Base-by-base conservation (phyloP, 805 yeast species). In the Debaryomyces castellii region DNA sequence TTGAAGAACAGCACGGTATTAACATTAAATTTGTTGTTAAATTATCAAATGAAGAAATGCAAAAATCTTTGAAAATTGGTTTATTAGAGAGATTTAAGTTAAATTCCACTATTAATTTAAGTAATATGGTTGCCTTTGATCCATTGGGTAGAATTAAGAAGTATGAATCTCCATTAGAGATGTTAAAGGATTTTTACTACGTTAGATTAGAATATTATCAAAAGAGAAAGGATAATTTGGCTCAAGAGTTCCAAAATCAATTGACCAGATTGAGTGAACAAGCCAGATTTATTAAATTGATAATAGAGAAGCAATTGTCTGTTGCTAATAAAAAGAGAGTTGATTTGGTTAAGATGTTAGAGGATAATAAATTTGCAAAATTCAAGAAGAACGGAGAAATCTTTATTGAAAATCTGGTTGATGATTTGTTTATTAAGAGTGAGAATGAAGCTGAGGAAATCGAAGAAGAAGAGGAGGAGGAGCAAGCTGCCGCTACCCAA, bases 91-190 rank as follows among this genome's bases (percentile, higher is more conserved):
- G 90, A 60, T 94, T 94, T 71, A 90, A 87, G 60, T 75, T 94
- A 44, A 70, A 81, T 5, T 74, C 89, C 0, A 71, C 85, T 5
- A 71, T 94, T 34, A 83, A 78, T 62, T 72, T 89, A 50, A 77
- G 85, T 39, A 94, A 94, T 63, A 91, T 94, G 96, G 97, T 94
- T 45, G 95, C 97, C 0, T 94, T 94, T 68, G 97, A 94, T 68
- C 81, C 96, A 3, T 77, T 78, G 40, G 96, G 97, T 32, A 81
- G 91, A 53, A 88, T 94, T 57, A 87, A 86, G 61, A 89, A 81
- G 63, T 94, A 90, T 64, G 86, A 83, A 10, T 73, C 74, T 41
- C 86, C 85, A 2, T 80, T 81, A 51, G 92, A 89, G 39, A 92
- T 94, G 41, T 72, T 94, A 54, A 76, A 75, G 48, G 98, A 92